Evolutionary conservation across 2,329 filamentous ascomycete species (phyloP), one percentile per base, ranked within the genome.

Genomic region (Cercospora beticola): DNA sequence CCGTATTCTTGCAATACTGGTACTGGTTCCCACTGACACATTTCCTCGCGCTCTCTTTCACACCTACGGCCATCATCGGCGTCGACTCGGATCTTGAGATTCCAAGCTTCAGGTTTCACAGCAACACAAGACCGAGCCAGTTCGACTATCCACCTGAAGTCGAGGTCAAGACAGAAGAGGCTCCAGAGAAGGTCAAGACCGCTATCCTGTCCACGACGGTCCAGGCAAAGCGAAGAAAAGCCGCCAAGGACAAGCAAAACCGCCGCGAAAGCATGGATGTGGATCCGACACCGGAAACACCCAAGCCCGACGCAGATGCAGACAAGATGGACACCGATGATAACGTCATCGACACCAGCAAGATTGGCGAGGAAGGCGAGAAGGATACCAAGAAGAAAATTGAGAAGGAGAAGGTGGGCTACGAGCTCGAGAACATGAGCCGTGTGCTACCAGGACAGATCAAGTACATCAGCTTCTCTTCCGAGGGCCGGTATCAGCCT

Each of bases 1-100:
- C 93, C 30, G 92, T 99, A 64, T 99, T 99, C 82, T 97, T 94
- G 8, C 95, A 99, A 80, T 99, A 99, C 84, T 99, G 95, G 95
- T 99, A 99, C 84, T 99, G 95, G 95, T 99, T 99, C 88, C 95
- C 95, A 69, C 91, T 98, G 76, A 97, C 95, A 31, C 95, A 99
- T 82, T 99, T 99, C 88, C 81, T 99, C 67, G 96, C 94, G 0
- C 86, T 99, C 70, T 94, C 93, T 76, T 98, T 99, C 82, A 93
- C 92, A n/a, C 95, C 95, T 1, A 99, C 96, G 1, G 92, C 95
- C 1, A 92, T 99, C 77, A 97, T 98, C 75, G 94, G 92, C 69
- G 88, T 99, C 28, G 94, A 99, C 78, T 91, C 96, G 77, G 92
- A 97, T 77, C 86, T 99, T 14, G 93, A 97, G 76, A 93, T 97